Evolutionary conservation across 2,329 filamentous ascomycete genomes (phyloP).

Genomic region (Stenocarpella maydis): DNA sequence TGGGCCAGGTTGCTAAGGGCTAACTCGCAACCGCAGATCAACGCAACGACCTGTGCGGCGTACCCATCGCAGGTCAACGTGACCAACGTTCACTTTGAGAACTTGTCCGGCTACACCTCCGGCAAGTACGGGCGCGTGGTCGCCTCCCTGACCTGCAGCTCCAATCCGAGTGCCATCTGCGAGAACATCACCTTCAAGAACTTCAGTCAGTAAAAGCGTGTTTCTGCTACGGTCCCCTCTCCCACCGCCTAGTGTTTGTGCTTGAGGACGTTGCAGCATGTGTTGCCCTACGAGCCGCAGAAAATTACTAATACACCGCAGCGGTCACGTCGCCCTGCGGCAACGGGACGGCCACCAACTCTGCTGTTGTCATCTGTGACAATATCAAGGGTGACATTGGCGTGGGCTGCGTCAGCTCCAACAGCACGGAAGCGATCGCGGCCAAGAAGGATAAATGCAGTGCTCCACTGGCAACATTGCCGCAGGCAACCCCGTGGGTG

Average conservation of each 20-base stretch:
- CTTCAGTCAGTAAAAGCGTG: conserved; percentile 46
- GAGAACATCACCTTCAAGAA: conserved; percentile 62
- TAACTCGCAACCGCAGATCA: conserved; percentile 40
- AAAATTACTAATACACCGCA: too few relatives aligned
- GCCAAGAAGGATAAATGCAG: conserved; percentile 46
- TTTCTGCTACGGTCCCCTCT: too few relatives aligned
- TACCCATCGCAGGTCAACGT: conserved; percentile 67
- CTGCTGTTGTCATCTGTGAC: conserved; percentile 58
- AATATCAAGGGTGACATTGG: conserved; percentile 50
- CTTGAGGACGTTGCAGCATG: too few relatives aligned
- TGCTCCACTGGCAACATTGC: conserved; percentile 41
- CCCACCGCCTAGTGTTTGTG: too few relatives aligned
- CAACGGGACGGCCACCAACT: conserved; percentile 39
- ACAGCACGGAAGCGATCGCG: conserved; percentile 44
- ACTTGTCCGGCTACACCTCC: conserved; percentile 64
- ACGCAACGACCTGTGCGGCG: conserved; percentile 56
- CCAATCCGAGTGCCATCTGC: conserved; percentile 61
- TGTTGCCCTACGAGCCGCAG: too few relatives aligned
- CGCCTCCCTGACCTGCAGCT: conserved; percentile 63
- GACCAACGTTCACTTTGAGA: conserved; percentile 65
- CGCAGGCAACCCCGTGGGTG: conserved; percentile 29
- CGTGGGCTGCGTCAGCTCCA: conserved; percentile 46
- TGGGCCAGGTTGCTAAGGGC: background rate
- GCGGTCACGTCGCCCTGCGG: conserved; percentile 59
- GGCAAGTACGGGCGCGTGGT: conserved; percentile 64